Percentiles rank a stretch among this genome's conserved stretches.
These are phyloP conservation scores for Phaffomyces opuntiae DNA, from an alignment of 805 yeast genomes.

Conservation along the genomic window DNA sequence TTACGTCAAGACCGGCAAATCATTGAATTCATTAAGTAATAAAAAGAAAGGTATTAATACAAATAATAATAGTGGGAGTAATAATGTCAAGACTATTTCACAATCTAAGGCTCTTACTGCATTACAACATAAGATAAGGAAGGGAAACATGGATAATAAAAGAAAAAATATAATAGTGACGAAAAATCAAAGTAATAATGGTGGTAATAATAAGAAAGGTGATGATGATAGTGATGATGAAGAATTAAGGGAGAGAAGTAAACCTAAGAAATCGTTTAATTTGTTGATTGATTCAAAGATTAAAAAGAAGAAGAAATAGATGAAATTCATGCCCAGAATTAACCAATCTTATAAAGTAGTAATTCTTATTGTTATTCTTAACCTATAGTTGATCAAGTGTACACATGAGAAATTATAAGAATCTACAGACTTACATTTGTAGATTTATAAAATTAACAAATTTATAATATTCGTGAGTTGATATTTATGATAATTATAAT, in stretches of 20 bases:
- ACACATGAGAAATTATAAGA: too few relatives aligned
- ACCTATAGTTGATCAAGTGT: too few relatives aligned
- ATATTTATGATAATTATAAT: too few relatives aligned
- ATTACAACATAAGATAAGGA: slow-evolving; percentile 19
- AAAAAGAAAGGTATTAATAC: slow-evolving; percentile 8
- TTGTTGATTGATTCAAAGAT: slow-evolving; percentile 17
- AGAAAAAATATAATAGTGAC: not conserved
- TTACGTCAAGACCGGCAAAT: slow-evolving; percentile 19
- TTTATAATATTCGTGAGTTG: too few relatives aligned
- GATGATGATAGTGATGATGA: slow-evolving; percentile 16
- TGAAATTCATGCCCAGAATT: too few relatives aligned
- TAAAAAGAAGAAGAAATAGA: slow-evolving; percentile 9
- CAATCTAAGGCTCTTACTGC: slow-evolving; percentile 21
- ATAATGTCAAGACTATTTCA: not conserved
- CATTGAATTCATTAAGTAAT: slow-evolving; percentile 11
- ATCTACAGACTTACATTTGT: too few relatives aligned
- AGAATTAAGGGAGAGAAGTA: slow-evolving; percentile 12
- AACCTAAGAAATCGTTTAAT: slow-evolving; percentile 16
- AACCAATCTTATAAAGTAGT: too few relatives aligned
- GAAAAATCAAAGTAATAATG: not conserved
- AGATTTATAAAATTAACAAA: too few relatives aligned
- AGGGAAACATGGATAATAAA: slow-evolving; percentile 7
- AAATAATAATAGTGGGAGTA: not conserved
- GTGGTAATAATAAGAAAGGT: not conserved
- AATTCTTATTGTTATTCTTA: too few relatives aligned